A percentile compares a stretch with the other conserved stretches of the same genome.
These are phyloP conservation scores for Wickerhamomyces rabaulensis DNA, from an alignment of 805 yeast species.

Conservation along the genomic window DNA sequence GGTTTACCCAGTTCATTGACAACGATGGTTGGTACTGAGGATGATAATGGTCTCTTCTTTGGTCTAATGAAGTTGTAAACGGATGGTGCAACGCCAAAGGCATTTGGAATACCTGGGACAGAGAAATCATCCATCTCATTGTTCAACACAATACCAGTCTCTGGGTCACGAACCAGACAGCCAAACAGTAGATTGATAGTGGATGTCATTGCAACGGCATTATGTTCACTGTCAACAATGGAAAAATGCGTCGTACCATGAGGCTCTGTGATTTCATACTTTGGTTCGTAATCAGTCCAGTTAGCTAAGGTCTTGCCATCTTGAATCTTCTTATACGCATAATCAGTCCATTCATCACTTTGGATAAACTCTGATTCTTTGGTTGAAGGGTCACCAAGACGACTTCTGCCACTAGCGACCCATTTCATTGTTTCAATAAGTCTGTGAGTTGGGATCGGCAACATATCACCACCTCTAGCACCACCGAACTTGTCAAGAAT, in stretches of 20 bases:
- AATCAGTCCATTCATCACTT: constrained; percentile 49
- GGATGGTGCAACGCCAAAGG: constrained; percentile 79
- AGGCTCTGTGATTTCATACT: constrained; percentile 70
- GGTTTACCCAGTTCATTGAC: constrained; percentile 41
- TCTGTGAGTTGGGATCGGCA: constrained; percentile 52
- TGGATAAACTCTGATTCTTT: constrained; percentile 32
- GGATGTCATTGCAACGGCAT: constrained; percentile 84
- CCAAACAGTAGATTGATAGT: constrained; percentile 86
- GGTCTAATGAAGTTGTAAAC: constrained; percentile 73
- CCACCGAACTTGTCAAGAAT: constrained; percentile 47
- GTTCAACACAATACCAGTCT: constrained; percentile 79
- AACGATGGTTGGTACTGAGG: constrained; percentile 73
- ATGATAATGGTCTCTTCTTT: constrained; percentile 76
- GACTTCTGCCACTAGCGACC: constrained; percentile 83
- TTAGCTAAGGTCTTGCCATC: constrained; percentile 49
- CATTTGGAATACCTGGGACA: constrained; percentile 59
- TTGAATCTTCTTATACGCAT: constrained; percentile 45
- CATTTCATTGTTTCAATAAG: constrained; percentile 88
- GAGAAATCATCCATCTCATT: constrained; percentile 96
- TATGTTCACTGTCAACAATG: constrained; percentile 65
- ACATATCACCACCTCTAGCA: constrained; percentile 40
- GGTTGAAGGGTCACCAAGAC: constrained; percentile 66
- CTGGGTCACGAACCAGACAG: constrained; percentile 70
- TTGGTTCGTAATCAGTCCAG: constrained; percentile 76
- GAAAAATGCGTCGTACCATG: constrained; percentile 91